Percentiles rank a stretch among this genome's conserved stretches.
These are phyloP conservation scores for Trametopsis cervina DNA, from an alignment of 768 basidiomycete species.

Conservation along the genomic window DNA sequence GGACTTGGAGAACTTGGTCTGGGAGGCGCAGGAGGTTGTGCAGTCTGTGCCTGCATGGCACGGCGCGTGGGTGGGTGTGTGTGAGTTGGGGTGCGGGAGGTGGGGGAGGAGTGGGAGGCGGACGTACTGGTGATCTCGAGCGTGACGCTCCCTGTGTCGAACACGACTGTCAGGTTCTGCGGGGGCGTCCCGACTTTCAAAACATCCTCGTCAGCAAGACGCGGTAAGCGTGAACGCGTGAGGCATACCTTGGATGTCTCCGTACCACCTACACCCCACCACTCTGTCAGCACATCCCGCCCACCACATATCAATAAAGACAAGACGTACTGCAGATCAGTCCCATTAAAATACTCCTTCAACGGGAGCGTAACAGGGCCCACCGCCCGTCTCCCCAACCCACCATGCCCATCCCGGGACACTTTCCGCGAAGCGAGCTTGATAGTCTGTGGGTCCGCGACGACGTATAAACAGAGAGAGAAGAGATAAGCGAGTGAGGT, in stretches of 20 bases:
- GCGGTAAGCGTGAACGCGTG: neutral
- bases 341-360: slow-evolving; percentile 47
- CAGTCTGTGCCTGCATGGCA: slow-evolving; percentile 45
- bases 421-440: no score
- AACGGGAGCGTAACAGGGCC: slow-evolving; percentile 36
- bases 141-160: slow-evolving; percentile 47
- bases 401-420: no score
- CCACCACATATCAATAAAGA: neutral
- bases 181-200: slow-evolving; percentile 45
- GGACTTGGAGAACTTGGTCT: slow-evolving; percentile 39
- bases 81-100: neutral
- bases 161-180: slow-evolving; percentile 41
- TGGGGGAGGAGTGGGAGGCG: neutral
- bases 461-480: no score
- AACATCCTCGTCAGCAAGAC: slow-evolving; percentile 1
- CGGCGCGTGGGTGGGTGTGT: slow-evolving; percentile 6
- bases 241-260: slow-evolving; percentile 38
- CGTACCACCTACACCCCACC: slow-evolving; percentile 37
- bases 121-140: slow-evolving; percentile 43
- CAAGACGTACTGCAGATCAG: slow-evolving; percentile 46
- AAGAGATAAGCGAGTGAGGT: no score
- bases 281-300: neutral
- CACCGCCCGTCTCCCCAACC: slow-evolving; percentile 13
- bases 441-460: no score
- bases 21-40: slow-evolving; percentile 34